Conservation (phyloP, 2,329 filamentous ascomycete species). For the Ilyonectria robusta region DNA sequence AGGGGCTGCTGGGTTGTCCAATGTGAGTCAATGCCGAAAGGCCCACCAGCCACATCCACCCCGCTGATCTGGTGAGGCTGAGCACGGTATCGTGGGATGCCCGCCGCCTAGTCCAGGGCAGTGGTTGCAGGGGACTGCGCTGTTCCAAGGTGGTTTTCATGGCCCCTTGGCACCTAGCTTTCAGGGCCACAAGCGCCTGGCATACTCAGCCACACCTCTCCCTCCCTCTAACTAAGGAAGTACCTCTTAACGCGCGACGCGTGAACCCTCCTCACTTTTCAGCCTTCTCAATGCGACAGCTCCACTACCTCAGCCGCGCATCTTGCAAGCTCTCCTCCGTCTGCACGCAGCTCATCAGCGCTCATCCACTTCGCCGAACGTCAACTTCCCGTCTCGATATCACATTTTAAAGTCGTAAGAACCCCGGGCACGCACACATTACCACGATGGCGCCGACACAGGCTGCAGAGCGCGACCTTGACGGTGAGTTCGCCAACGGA, state of each 20-base stretch:
- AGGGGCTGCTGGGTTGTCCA: conserved; percentile 30
- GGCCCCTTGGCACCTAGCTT: not conserved
- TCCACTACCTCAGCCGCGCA: conserved; percentile 41
- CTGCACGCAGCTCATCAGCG: conserved; percentile 15
- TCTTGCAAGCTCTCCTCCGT: conserved; percentile 27
- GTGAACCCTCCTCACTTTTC: conserved; percentile 47
- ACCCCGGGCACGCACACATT: not conserved
- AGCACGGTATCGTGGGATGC: not conserved
- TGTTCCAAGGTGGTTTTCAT: not conserved
- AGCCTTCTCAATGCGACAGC: conserved; percentile 46
- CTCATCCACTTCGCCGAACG: conserved; percentile 13
- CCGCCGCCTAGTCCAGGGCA: not conserved
- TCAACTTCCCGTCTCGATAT: not conserved
- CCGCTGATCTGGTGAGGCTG: not conserved
- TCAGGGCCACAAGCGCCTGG: not conserved
- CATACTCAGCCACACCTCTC: conserved; percentile 13
- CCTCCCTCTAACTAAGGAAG: not conserved
- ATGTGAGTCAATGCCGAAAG: conserved; percentile 39
- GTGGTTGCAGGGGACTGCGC: not conserved
- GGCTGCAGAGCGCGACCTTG: conserved; percentile 53
- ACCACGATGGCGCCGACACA: conserved; percentile 54
- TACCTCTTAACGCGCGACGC: conserved; percentile 58
- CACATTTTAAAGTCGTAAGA: conserved; percentile 1
- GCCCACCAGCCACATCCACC: conserved; percentile 21
- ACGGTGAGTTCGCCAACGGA: conserved; percentile 50